A percentile compares a stretch with the other conserved stretches of the same genome.
These are phyloP conservation scores for Solanum chiquidenum DNA, from an alignment of 257 asterid species.

Conservation along the genomic window DNA sequence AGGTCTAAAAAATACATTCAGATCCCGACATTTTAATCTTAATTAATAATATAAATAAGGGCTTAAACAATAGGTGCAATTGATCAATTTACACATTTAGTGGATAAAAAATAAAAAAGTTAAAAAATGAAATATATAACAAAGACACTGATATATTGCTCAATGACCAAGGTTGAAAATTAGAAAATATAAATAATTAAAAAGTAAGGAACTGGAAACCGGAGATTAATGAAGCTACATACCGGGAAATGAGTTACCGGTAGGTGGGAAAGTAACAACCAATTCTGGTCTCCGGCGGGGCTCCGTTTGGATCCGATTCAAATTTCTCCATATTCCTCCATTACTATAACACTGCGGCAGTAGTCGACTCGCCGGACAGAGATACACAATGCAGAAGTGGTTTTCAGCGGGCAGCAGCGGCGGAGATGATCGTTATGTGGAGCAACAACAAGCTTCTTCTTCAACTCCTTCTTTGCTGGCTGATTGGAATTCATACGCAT, in stretches of 20 bases:
- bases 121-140: not conserved
- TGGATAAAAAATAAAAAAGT: not conserved
- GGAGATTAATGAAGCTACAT: not conserved
- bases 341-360: not conserved
- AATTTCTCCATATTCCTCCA: not conserved
- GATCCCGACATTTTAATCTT: too few relatives aligned
- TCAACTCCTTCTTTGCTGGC: constrained; percentile 50
- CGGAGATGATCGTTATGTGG: constrained; percentile 12
- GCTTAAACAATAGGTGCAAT: not conserved
- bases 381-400: constrained; percentile 59
- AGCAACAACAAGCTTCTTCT: constrained; percentile 25
- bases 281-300: not conserved
- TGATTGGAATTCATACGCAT: constrained; percentile 74
- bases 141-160: not conserved
- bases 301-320: not conserved
- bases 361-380: not conserved
- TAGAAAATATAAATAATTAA: not conserved
- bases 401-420: constrained; percentile 37
- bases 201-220: not conserved
- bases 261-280: not conserved
- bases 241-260: not conserved
- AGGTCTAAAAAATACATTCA: too few relatives aligned
- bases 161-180: not conserved
- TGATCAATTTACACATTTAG: not conserved
- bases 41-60: not conserved